Evolutionary conservation across 768 basidiomycete genomes (phyloP), one percentile per base, ranked within the genome.

Genomic region (Russula griseocarnosa): DNA sequence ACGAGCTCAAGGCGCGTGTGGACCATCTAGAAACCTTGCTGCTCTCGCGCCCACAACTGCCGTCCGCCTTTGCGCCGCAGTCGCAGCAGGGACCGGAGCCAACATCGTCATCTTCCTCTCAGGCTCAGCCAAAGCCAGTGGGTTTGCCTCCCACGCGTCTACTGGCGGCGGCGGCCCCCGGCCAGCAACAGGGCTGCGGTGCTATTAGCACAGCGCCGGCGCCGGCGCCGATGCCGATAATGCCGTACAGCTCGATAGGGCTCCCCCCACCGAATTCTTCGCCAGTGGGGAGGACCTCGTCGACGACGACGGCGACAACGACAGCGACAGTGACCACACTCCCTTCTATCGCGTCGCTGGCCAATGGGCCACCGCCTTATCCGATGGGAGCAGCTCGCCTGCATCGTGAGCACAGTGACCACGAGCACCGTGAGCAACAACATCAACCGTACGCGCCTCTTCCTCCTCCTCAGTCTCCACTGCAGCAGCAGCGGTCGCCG

Each of bases 1-100:
- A 92, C 54, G 86, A 87, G 49, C 82, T 93, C 69, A 87, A 83
- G 70, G 74, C 79, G 22, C 83, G 86, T 57, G 76, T 90, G 69
- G 83, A 85, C 36, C 77, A 81, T 52, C 81, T 93, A 26, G 84
- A 85, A 70, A 74, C 77, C 9, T 69, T 83, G 49, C 54, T 83
- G 49, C 59, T 65, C 79, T 90, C 42, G 75, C 80, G 58, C 79
- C 75, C 67, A 51, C 63, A 60, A 3, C 46, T 76, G 18, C 51
- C 46, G 36, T 49, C 68, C 4, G 44, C 40, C 26, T 67, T 47
- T 34, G 28, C 44, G 7, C 42, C 68, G 0, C 63, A 38, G 18
- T 47, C 47, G 1, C 63, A 38, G 18, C 53, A 30, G 18, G 38
- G 63, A 7, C 22, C 58, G 14, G 63, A 64, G 18, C 32, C 58